phyloP scores from a whole-genome alignment of 768 basidiomycete species.

The Lentinula aciculospora region DNA sequence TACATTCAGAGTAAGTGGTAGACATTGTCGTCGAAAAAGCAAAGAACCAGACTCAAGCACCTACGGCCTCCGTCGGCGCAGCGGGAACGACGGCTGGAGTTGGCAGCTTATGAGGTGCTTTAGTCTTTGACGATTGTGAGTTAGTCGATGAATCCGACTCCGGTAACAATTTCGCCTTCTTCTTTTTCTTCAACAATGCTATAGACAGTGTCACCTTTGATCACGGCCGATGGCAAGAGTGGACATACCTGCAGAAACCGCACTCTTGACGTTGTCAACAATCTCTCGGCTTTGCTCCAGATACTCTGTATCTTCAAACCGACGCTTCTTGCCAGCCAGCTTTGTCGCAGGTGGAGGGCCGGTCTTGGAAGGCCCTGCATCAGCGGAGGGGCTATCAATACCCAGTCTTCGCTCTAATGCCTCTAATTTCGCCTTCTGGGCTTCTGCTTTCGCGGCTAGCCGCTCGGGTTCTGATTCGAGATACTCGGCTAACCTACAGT shows the following conservation, averaged over 20 bases:
- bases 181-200: constrained; percentile 74
- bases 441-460: constrained; percentile 70
- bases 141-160: constrained; percentile 13
- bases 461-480: constrained; percentile 82
- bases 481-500: constrained; percentile 72
- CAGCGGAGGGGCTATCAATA: constrained; percentile 33
- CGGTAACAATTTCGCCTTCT: constrained; percentile 50
- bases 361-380: constrained; percentile 25
- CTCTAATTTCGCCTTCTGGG: constrained; percentile 78
- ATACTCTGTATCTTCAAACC: constrained; percentile 90
- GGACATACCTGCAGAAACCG: constrained; percentile 73
- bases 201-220: constrained; percentile 9
- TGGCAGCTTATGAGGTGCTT: not conserved
- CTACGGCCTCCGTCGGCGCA: constrained; percentile 4
- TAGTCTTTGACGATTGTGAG: constrained; percentile 5
- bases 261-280: constrained; percentile 86
- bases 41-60: constrained; percentile 6
- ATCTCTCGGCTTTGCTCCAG: constrained; percentile 89
- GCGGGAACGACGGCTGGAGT: not conserved
- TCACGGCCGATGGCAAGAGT: constrained; percentile 14
- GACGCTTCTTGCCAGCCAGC: constrained; percentile 72
- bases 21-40: too few relatives aligned
- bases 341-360: constrained; percentile 30
- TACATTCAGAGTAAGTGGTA: too few relatives aligned
- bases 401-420: constrained; percentile 80